Percentiles rank a stretch among this genome's conserved stretches.
These are phyloP conservation scores for Prosopis cineraria DNA, from an alignment of 306 rosid genomes.

Conservation along the genomic window DNA sequence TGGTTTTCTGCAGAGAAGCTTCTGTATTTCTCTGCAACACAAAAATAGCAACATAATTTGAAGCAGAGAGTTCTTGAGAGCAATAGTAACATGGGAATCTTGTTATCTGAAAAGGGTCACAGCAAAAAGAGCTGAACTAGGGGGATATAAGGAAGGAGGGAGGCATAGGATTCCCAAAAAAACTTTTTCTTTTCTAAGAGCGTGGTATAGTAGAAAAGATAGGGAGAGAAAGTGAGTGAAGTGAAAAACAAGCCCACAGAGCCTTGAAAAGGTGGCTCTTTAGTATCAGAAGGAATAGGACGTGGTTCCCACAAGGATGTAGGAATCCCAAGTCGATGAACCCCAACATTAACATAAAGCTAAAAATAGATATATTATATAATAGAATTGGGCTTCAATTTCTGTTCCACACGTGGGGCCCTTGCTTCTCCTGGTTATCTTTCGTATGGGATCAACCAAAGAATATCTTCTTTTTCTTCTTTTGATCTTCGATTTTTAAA, in stretches of 20 bases:
- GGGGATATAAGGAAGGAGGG: constrained; percentile 47
- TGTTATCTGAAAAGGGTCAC: constrained; percentile 57
- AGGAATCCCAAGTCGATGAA: constrained; percentile 75
- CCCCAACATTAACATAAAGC: constrained; percentile 54
- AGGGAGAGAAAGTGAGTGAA: constrained; percentile 54
- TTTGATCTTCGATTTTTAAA: background rate
- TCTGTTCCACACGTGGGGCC: constrained; percentile 71
- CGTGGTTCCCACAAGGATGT: constrained; percentile 50
- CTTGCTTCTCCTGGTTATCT: constrained; percentile 34
- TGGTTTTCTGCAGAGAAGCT: constrained; percentile 25
- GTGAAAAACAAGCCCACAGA: constrained; percentile 48
- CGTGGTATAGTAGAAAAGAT: constrained; percentile 51
- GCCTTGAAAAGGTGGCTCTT: constrained; percentile 56
- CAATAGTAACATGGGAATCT: constrained; percentile 46
- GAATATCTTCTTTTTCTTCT: constrained; percentile 24
- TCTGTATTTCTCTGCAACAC: constrained; percentile 15
- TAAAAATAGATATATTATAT: constrained; percentile 34
- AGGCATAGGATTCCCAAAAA: constrained; percentile 85
- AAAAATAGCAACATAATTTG: constrained; percentile 20
- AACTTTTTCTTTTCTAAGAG: constrained; percentile 46
- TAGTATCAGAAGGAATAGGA: constrained; percentile 42
- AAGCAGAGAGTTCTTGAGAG: constrained; percentile 4
- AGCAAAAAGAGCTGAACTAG: constrained; percentile 48
- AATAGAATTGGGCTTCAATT: constrained; percentile 37
- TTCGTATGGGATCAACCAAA: constrained; percentile 48